These are phyloP conservation scores for Pseudocercospora musae DNA, from an alignment of 2,329 filamentous ascomycete species.

Conservation along the genomic window DNA sequence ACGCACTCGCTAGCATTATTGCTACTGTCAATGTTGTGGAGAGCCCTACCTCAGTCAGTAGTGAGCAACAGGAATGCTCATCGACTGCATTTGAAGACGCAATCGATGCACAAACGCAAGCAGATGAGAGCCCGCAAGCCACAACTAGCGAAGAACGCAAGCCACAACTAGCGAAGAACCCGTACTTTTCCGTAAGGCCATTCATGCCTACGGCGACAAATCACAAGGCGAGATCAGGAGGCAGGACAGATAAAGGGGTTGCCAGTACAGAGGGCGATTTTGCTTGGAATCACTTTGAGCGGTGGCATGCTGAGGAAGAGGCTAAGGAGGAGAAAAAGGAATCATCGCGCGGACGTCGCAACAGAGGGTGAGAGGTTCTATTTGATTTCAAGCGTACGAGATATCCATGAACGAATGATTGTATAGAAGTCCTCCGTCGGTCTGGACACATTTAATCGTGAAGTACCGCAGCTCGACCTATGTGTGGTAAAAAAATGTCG, in stretches of 20 bases:
- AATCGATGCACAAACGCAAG: neutral
- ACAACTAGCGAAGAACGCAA: neutral
- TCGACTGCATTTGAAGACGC: neutral
- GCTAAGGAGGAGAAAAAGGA: neutral
- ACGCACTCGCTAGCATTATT: neutral
- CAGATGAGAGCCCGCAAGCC: neutral
- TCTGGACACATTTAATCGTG: too few species aligned
- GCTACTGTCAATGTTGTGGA: neutral
- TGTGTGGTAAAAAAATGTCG: too few species aligned
- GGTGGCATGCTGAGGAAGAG: neutral
- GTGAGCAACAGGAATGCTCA: neutral
- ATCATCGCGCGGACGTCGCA: neutral
- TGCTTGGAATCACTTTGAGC: neutral
- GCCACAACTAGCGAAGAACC: neutral
- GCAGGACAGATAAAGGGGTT: neutral
- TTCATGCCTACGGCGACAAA: neutral
- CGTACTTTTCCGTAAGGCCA: neutral
- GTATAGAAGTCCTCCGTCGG: too few species aligned
- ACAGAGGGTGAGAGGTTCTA: neutral
- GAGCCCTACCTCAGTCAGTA: neutral
- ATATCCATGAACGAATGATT: neutral
- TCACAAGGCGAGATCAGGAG: neutral
- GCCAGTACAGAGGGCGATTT: neutral
- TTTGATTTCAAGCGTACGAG: neutral
- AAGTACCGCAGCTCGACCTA: too few species aligned